phyloP scores from a whole-genome alignment of 208 protist species.

The Leishmania braziliensis region DNA sequence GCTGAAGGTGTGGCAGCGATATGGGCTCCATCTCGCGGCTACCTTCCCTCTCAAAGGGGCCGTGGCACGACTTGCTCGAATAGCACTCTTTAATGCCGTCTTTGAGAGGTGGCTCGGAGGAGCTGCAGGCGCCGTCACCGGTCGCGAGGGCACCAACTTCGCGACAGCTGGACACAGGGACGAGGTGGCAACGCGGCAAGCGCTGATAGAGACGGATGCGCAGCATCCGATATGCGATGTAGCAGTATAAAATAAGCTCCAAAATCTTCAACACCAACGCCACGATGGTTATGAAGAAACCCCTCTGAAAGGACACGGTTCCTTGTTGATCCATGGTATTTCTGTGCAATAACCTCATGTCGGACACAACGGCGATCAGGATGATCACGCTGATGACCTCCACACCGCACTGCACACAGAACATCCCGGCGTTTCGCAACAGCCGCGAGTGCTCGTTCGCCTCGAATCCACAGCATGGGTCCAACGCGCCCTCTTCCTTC shows the following conservation, averaged over 20 bases:
- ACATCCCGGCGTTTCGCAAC: neutral
- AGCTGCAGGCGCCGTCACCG: neutral
- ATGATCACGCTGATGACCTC: neutral
- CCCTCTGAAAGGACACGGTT: neutral
- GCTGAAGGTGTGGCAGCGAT: neutral
- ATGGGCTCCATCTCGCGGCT: neutral
- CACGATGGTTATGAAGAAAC: neutral
- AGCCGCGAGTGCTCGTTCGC: conserved; percentile 4
- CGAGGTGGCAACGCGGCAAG: conserved; percentile 6
- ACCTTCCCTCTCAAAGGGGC: neutral
- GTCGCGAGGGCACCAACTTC: neutral
- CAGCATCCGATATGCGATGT: neutral
- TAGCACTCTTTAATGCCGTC: neutral
- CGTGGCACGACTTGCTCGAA: neutral
- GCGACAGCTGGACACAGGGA: neutral
- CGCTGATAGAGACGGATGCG: too few relatives aligned
- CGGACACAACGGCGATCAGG: neutral
- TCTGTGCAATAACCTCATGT: conserved; percentile 3
- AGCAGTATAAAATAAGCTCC: neutral
- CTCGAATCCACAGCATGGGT: conserved; percentile 13
- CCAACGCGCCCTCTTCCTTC: conserved; percentile 6
- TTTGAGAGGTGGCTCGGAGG: neutral
- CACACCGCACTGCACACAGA: neutral
- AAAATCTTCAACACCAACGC: neutral
- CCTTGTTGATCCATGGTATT: neutral